Conservation (phyloP, 2,329 filamentous ascomycete species). For the Pyrenophora tritici-repentis region DNA sequence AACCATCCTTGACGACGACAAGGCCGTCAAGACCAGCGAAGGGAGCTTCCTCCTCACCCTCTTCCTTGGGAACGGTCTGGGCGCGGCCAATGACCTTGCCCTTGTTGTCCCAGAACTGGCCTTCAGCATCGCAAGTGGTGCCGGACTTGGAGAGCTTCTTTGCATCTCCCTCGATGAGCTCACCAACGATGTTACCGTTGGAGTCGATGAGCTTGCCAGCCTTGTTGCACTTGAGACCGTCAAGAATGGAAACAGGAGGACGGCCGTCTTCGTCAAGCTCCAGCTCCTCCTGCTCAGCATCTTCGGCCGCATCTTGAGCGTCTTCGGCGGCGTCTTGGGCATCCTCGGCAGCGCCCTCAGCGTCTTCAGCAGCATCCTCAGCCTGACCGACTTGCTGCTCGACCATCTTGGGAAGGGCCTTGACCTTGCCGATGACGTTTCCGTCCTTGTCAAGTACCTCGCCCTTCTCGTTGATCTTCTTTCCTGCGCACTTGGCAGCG, state of each 20-base stretch:
- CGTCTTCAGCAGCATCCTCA: constrained; percentile 38
- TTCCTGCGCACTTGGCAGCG: constrained; percentile 65
- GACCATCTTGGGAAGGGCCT: constrained; percentile 55
- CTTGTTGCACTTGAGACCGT: constrained; percentile 57
- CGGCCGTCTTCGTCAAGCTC: constrained; percentile 41
- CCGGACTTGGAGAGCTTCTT: constrained; percentile 59
- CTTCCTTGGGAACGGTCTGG: constrained; percentile 53
- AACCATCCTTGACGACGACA: constrained; percentile 56
- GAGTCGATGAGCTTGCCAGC: constrained; percentile 56
- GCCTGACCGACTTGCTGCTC: constrained; percentile 43
- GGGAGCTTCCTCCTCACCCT: constrained; percentile 54
- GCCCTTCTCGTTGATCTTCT: constrained; percentile 68
- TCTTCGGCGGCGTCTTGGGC: constrained; percentile 42
- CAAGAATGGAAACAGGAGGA: constrained; percentile 56
- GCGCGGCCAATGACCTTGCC: constrained; percentile 58
- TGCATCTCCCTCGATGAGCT: constrained; percentile 56
- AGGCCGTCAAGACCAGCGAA: constrained; percentile 59
- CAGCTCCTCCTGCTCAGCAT: constrained; percentile 34
- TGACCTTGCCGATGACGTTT: constrained; percentile 65
- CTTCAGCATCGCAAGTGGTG: constrained; percentile 51
- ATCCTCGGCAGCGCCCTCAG: constrained; percentile 40
- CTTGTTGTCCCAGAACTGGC: constrained; percentile 61
- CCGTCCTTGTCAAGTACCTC: constrained; percentile 68
- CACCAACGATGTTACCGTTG: constrained; percentile 55
- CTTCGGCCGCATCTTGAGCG: constrained; percentile 40